These are phyloP conservation scores for Globisporangium carolinianum DNA, from an alignment of 352 stramenopile genomes.

Conservation along the genomic window DNA sequence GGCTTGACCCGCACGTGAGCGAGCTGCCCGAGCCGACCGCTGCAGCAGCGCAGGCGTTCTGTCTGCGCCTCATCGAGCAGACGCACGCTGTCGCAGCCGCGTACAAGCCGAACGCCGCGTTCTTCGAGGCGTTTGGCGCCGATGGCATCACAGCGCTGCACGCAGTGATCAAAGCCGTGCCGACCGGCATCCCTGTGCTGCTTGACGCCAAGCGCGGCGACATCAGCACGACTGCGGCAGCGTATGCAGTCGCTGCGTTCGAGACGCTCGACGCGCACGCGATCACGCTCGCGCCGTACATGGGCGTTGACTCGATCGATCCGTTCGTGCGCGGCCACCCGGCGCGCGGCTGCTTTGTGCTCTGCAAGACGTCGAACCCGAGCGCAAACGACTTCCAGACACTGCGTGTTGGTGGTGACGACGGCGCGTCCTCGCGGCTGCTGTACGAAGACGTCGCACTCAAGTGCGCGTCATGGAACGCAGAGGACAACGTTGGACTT, in stretches of 20 bases:
- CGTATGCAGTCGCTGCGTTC: slow-evolving; percentile 94
- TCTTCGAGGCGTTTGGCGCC: slow-evolving; percentile 94
- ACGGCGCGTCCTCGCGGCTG: slow-evolving; percentile 19
- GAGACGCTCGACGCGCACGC: slow-evolving; percentile 90
- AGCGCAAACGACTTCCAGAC: slow-evolving; percentile 96
- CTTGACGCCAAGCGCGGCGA: slow-evolving; percentile 98
- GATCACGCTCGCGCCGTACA: slow-evolving; percentile 97
- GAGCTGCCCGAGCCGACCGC: slow-evolving; percentile 80
- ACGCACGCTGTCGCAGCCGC: slow-evolving; percentile 90
- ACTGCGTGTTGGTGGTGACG: slow-evolving; percentile 24
- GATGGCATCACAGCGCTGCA: slow-evolving; percentile 88
- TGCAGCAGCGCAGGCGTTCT: slow-evolving; percentile 92
- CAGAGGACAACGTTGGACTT: slow-evolving; percentile 90
- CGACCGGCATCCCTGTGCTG: slow-evolving; percentile 91
- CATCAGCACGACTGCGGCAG: slow-evolving; percentile 96
- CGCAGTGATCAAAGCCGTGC: slow-evolving; percentile 87
- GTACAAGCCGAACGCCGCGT: slow-evolving; percentile 99
- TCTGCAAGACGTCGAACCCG: slow-evolving; percentile 99
- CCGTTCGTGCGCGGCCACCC: slow-evolving; percentile 92
- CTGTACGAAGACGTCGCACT: slow-evolving; percentile 90
- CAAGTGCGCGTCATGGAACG: slow-evolving; percentile 88
- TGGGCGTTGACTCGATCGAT: slow-evolving; percentile 97
- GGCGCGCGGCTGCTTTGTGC: slow-evolving; percentile 92
- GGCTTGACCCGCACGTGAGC: slow-evolving; percentile 93
- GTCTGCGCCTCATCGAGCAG: slow-evolving; percentile 91